These are phyloP conservation scores for Conticribra guillardii DNA, from an alignment of 108 stramenopile species.

Conservation along the genomic window DNA sequence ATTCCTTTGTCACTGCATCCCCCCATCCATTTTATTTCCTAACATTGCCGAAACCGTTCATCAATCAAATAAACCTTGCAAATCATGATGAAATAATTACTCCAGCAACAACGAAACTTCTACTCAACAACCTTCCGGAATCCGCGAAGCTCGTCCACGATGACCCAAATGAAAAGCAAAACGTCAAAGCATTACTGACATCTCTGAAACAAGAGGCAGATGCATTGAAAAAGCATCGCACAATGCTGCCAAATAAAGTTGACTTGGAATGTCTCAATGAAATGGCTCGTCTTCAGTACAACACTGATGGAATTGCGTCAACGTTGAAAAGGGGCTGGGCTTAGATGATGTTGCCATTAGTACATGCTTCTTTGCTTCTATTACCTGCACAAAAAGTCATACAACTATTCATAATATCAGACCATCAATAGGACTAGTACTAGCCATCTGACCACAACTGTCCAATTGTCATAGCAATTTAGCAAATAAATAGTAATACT, in stretches of 20 bases:
- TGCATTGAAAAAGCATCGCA: constrained; percentile 24
- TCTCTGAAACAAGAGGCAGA: constrained; percentile 34
- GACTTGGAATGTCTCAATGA: constrained; percentile 13
- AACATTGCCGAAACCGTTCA: not conserved
- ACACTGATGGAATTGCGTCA: constrained; percentile 42
- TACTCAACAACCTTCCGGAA: constrained; percentile 35
- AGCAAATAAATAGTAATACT: too few species aligned
- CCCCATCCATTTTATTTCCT: not conserved
- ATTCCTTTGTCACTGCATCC: not conserved
- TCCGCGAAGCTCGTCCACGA: constrained; percentile 33
- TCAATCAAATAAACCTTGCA: not conserved
- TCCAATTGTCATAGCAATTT: too few species aligned
- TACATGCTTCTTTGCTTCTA: too few species aligned
- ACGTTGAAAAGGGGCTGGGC: constrained; percentile 39
- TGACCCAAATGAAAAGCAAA: constrained; percentile 29
- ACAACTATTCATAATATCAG: too few species aligned
- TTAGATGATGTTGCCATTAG: too few species aligned
- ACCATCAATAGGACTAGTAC: too few species aligned
- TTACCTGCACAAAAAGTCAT: too few species aligned
- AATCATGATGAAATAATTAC: not conserved
- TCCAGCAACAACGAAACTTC: constrained; percentile 38
- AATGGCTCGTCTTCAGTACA: constrained; percentile 24
- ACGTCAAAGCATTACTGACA: constrained; percentile 23
- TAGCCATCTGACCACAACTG: too few species aligned
- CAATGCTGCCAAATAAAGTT: constrained; percentile 5